Conservation (phyloP, 345 rosid species). For the Corchorus olitorius region DNA sequence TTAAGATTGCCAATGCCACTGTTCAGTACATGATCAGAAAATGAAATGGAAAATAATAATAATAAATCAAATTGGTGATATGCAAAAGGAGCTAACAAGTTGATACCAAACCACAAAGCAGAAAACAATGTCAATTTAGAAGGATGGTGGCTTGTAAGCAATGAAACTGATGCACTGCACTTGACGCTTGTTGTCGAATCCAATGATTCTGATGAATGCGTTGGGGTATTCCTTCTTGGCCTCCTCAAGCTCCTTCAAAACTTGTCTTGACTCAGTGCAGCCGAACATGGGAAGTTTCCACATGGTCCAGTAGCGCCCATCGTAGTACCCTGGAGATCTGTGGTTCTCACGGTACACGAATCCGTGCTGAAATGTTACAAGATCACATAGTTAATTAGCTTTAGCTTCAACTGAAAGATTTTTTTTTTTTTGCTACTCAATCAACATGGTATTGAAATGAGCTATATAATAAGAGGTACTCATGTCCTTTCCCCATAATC, state of each 20-base stretch:
- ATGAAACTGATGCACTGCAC: too few relatives aligned
- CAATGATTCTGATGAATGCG: constrained; percentile 28
- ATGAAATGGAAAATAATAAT: not conserved
- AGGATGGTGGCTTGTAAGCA: not conserved
- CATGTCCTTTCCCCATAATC: too few relatives aligned
- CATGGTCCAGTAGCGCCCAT: constrained; percentile 26
- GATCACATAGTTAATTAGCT: too few relatives aligned
- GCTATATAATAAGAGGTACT: too few relatives aligned
- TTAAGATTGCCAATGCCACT: not conserved
- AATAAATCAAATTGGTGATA: not conserved
- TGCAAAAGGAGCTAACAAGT: not conserved
- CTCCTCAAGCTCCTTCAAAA: too few relatives aligned
- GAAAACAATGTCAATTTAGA: not conserved
- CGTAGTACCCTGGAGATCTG: constrained; percentile 41
- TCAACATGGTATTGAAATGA: too few relatives aligned
- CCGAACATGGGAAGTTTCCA: too few relatives aligned
- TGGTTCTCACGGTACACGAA: constrained; percentile 36
- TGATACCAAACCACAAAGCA: not conserved
- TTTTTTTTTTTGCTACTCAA: too few relatives aligned
- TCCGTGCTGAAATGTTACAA: constrained; percentile 18
- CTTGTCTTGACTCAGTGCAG: too few relatives aligned
- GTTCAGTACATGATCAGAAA: not conserved
- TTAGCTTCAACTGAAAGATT: too few relatives aligned
- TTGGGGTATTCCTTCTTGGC: constrained; percentile 24
- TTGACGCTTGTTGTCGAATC: constrained; percentile 34